Evolutionary conservation across 306 rosid species (phyloP).

Genomic region (Malus orientalis): DNA sequence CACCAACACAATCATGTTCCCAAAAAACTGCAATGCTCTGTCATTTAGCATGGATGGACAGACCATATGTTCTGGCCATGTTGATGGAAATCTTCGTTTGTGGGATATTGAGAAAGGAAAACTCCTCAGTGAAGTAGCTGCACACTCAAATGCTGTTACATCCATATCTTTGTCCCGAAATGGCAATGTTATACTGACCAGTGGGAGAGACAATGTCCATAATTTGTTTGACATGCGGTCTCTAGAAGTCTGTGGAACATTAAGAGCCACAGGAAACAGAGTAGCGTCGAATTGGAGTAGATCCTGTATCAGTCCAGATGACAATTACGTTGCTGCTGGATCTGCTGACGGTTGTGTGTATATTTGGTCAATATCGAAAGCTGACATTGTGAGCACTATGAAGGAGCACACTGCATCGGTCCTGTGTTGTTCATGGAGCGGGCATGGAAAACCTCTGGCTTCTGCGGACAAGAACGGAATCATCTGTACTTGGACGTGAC

Average conservation of each 20-base stretch:
- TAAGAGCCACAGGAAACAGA: conserved; percentile 67
- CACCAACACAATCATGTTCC: conserved; percentile 69
- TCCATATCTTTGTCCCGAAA: conserved; percentile 79
- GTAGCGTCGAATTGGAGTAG: conserved; percentile 96
- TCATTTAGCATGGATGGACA: conserved; percentile 83
- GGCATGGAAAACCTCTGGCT: conserved; percentile 76
- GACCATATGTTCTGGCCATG: conserved; percentile 88
- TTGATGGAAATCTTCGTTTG: conserved; percentile 86
- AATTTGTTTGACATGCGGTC: conserved; percentile 79
- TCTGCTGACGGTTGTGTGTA: conserved; percentile 80
- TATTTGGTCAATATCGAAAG: conserved; percentile 74
- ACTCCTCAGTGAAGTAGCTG: conserved; percentile 84
- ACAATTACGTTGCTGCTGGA: conserved; percentile 87
- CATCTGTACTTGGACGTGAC: conserved; percentile 72
- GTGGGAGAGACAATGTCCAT: conserved; percentile 93
- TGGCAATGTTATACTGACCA: conserved; percentile 71
- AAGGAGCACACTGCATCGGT: conserved; percentile 79
- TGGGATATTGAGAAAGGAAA: conserved; percentile 86
- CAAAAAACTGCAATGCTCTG: conserved; percentile 84
- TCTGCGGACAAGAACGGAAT: conserved; percentile 87
- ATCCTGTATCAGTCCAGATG: conserved; percentile 93
- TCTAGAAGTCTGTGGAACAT: conserved; percentile 78
- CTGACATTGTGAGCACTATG: conserved; percentile 68
- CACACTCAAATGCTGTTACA: conserved; percentile 77
- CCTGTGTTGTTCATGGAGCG: conserved; percentile 86